These are phyloP conservation scores for Picochlorum costavermella DNA, from an alignment of 139 green algal species.

Conservation along the genomic window DNA sequence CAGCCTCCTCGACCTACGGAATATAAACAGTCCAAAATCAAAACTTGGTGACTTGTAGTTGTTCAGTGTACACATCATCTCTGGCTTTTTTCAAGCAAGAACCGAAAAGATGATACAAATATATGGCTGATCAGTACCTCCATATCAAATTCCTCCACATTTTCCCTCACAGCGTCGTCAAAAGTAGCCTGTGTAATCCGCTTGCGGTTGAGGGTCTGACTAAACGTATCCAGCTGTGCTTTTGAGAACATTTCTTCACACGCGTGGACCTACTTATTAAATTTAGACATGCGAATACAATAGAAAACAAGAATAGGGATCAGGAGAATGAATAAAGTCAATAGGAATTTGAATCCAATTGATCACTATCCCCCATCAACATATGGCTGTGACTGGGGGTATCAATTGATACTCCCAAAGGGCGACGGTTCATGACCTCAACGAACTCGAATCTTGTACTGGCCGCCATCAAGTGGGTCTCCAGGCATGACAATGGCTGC, in stretches of 20 bases:
- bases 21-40: neutral
- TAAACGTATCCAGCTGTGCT: neutral
- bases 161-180: constrained; percentile 66
- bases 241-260: neutral
- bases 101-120: too few species aligned
- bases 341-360: too few species aligned
- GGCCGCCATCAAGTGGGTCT: neutral
- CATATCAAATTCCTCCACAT: constrained; percentile 82
- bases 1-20: constrained; percentile 56
- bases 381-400: too few species aligned
- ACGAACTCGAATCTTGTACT: neutral
- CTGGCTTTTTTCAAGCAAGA: too few species aligned
- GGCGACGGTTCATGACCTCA: constrained; percentile 1
- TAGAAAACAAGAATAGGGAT: too few species aligned
- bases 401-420: neutral
- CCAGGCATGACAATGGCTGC: constrained; percentile 1
- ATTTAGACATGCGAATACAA: too few species aligned
- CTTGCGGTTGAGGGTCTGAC: neutral
- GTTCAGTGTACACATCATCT: neutral
- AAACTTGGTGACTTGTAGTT: neutral
- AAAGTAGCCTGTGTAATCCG: constrained; percentile 54
- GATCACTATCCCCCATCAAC: too few species aligned
- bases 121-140: constrained; percentile 29
- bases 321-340: too few species aligned
- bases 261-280: too few species aligned